These are phyloP conservation scores for Fusarium fracticaudum DNA, from an alignment of 2,329 filamentous ascomycete genomes.

Conservation along the genomic window DNA sequence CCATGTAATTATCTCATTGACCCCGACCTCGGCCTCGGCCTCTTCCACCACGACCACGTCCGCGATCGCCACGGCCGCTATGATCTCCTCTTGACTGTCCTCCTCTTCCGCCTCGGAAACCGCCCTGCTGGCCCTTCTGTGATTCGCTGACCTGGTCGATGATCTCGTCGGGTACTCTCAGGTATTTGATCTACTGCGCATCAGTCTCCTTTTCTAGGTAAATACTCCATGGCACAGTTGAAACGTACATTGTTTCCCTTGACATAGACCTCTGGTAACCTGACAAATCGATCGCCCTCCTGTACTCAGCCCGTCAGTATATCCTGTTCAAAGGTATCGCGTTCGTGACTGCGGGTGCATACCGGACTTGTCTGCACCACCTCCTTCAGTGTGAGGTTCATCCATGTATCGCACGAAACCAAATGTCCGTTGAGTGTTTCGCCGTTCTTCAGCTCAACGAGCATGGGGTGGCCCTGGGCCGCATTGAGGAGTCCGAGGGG, in stretches of 20 bases:
- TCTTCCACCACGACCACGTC: conserved; percentile 52
- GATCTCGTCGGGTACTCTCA: conserved; percentile 95
- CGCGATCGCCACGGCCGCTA: conserved; percentile 59
- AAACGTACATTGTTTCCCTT: conserved; percentile 91
- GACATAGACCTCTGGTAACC: conserved; percentile 93
- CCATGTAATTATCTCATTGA: conserved; percentile 36
- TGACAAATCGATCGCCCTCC: conserved; percentile 94
- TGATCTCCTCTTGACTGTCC: conserved; percentile 68
- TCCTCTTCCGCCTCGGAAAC: conserved; percentile 72
- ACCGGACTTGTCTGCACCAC: conserved; percentile 94
- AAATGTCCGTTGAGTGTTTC: conserved; percentile 97
- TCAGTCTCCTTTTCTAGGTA: background rate
- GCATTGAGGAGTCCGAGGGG: conserved; percentile 89
- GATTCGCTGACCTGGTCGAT: conserved; percentile 94
- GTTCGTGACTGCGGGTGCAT: conserved; percentile 39
- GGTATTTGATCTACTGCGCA: conserved; percentile 86
- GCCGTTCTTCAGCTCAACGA: conserved; percentile 96
- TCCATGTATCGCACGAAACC: conserved; percentile 98
- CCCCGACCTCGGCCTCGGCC: conserved; percentile 51
- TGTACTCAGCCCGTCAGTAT: conserved; percentile 50
- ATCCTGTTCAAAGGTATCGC: background rate
- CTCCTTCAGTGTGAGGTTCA: conserved; percentile 97
- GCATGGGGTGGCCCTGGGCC: conserved; percentile 96
- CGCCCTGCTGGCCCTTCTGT: conserved; percentile 75
- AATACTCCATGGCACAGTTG: too few species aligned